These are phyloP conservation scores for Patellaria atrata DNA, from an alignment of 495 filamentous ascomycete species.

Conservation along the genomic window DNA sequence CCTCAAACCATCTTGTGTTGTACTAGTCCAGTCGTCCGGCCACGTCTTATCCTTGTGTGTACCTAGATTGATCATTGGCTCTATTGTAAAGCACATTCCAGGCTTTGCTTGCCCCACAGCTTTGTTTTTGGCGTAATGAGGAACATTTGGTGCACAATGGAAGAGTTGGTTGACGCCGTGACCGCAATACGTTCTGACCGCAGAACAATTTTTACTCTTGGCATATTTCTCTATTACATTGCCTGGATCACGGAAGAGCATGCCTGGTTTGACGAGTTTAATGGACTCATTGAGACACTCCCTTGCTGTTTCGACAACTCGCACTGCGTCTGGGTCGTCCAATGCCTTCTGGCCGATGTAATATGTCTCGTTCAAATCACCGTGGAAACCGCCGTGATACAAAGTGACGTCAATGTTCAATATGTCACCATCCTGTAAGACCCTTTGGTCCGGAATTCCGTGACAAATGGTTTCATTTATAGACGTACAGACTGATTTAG, in stretches of 20 bases:
- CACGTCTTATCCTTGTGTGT: slow-evolving; percentile 30
- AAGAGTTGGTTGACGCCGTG: slow-evolving; percentile 32
- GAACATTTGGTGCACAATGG: slow-evolving; percentile 30
- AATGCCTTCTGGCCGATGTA: slow-evolving; percentile 28
- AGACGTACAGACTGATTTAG: slow-evolving; percentile 95
- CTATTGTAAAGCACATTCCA: slow-evolving; percentile 32
- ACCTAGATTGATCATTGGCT: slow-evolving; percentile 32
- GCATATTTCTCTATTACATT: slow-evolving; percentile 31
- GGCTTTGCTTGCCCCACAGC: slow-evolving; percentile 30
- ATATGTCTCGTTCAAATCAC: slow-evolving; percentile 32
- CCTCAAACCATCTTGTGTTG: slow-evolving; percentile 26
- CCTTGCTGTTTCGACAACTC: slow-evolving; percentile 28
- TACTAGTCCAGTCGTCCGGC: slow-evolving; percentile 34
- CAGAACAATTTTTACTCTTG: slow-evolving; percentile 24
- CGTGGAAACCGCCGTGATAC: slow-evolving; percentile 32
- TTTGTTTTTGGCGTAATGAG: slow-evolving; percentile 35
- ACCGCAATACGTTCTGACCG: slow-evolving; percentile 31
- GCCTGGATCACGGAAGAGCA: slow-evolving; percentile 29
- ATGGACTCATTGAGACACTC: slow-evolving; percentile 29
- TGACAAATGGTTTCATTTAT: slow-evolving; percentile 79
- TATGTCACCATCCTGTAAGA: slow-evolving; percentile 30
- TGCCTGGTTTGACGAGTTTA: slow-evolving; percentile 30
- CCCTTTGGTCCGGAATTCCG: slow-evolving; percentile 30
- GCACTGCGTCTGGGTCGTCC: slow-evolving; percentile 27
- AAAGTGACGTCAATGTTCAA: slow-evolving; percentile 32